Base-by-base conservation (phyloP, 768 basidiomycete species). In the Mycena vulgaris region DNA sequence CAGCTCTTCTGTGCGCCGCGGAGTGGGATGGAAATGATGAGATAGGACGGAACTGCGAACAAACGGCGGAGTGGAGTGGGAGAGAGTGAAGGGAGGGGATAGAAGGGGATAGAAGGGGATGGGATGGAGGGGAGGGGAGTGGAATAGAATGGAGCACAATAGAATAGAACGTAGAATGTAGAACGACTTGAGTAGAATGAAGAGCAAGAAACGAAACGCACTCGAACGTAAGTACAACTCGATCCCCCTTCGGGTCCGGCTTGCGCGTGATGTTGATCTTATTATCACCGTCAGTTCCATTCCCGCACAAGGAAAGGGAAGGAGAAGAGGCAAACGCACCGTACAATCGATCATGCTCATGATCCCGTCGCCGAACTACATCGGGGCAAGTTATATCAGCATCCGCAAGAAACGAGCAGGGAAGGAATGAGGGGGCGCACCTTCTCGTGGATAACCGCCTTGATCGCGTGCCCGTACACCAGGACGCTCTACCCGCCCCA, bases 301-400 rank as follows among this genome's bases (percentile, higher is more conserved):
- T 17, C 49, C 35, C 21, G n/a, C 11, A 25, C 31, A 19, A 14
- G 55, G n/a, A 1, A n/a, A 16, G n/a, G 16, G 9, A 28, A 8
- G 37, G 63, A 8, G 33, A 28, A 27, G 49, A 37, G 9, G 31
- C 21, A 55, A 7, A 39, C 65, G 4, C 19, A 67, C 85, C 73
- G 88, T 90, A 80, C 93, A 95, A 78, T 95, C 93, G 66, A 95
- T 94, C 92, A 95, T 93, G 23, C 92, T 93, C 93, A 95, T 94
- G 69, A 95, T 95, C 6, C 94, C 93, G 75, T 95, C 94, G 7
- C 94, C 94, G 71, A 94, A 95, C 92, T 93, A 71, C 3, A 66
- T n/a, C n/a, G n/a, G n/a, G n/a, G n/a, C n/a, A n/a, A n/a, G n/a
- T n/a, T 28, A 25, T 28, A 35, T 64, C 11, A 70, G 14, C 31